These are phyloP conservation scores for Mortierella sp. DNA, from an alignment of 371 early-diverging fungal species.

Conservation along the genomic window DNA sequence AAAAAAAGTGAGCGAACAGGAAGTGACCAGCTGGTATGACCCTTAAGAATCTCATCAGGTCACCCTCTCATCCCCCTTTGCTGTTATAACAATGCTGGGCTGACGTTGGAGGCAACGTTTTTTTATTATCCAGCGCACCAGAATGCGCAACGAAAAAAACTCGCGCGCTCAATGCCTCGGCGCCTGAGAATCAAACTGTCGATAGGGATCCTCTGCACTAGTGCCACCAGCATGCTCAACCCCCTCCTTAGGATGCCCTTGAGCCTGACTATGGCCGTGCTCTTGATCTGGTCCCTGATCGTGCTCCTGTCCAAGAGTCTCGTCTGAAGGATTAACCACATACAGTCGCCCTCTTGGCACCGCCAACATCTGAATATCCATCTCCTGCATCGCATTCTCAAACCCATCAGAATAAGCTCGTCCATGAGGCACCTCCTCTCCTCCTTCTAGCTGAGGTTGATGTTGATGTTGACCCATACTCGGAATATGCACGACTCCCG, in stretches of 20 bases:
- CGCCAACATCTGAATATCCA: conserved; percentile 56
- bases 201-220: neutral
- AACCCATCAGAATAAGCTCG: conserved; percentile 55
- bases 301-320: conserved; percentile 3
- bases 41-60: neutral
- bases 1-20: neutral
- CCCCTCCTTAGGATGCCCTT: neutral
- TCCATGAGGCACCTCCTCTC: conserved; percentile 17
- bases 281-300: neutral
- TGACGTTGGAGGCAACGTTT: neutral
- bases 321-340: conserved; percentile 55
- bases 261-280: neutral
- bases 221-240: neutral
- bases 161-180: conserved; percentile 2
- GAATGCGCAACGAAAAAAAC: neutral
- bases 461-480: neutral
- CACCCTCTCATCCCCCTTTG: neutral
- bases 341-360: conserved; percentile 51
- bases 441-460: neutral
- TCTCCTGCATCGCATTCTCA: conserved; percentile 48
- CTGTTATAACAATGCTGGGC: neutral
- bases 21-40: neutral
- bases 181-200: conserved; percentile 24
- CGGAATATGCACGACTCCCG: neutral
- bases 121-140: neutral